These are phyloP conservation scores for Hemisphaericaspora xylofermentans DNA, from an alignment of 1,139 yeast species.

Conservation along the genomic window DNA sequence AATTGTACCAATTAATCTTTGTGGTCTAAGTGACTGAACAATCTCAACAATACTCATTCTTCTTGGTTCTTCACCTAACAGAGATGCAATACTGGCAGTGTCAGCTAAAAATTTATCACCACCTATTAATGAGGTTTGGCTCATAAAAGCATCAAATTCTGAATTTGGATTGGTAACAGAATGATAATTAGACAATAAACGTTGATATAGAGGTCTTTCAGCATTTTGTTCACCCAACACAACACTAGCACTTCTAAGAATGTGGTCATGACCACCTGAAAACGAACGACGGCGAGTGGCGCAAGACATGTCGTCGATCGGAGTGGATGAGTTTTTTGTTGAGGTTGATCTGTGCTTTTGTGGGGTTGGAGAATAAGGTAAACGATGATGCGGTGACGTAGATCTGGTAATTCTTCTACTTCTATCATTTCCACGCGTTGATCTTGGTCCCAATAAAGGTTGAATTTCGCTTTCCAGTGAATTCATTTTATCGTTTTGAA, in stretches of 20 bases:
- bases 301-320: background rate
- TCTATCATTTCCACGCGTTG: background rate
- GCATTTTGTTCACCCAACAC: slow-evolving; percentile 1
- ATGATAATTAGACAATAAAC: slow-evolving; percentile 29
- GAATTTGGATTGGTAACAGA: slow-evolving; percentile 33
- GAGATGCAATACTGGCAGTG: slow-evolving; percentile 18
- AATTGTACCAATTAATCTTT: slow-evolving; percentile 55
- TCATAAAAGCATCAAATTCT: slow-evolving; percentile 15
- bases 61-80: slow-evolving; percentile 24
- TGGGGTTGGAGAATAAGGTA: background rate
- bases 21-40: slow-evolving; percentile 38
- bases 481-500: background rate
- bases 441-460: slow-evolving; percentile 2
- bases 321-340: background rate
- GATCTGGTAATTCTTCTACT: slow-evolving; percentile 1
- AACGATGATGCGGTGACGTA: slow-evolving; percentile 1
- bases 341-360: background rate
- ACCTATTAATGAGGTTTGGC: slow-evolving; percentile 9
- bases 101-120: slow-evolving; percentile 6
- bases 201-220: slow-evolving; percentile 26
- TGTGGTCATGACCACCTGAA: slow-evolving; percentile 13
- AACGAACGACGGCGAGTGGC: slow-evolving; percentile 11
- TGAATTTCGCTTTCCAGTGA: background rate
- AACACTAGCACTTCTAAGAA: background rate
- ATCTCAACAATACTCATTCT: slow-evolving; percentile 21